Base-by-base conservation (phyloP, 306 rosid genomes). In the Prunus fruticosa region DNA sequence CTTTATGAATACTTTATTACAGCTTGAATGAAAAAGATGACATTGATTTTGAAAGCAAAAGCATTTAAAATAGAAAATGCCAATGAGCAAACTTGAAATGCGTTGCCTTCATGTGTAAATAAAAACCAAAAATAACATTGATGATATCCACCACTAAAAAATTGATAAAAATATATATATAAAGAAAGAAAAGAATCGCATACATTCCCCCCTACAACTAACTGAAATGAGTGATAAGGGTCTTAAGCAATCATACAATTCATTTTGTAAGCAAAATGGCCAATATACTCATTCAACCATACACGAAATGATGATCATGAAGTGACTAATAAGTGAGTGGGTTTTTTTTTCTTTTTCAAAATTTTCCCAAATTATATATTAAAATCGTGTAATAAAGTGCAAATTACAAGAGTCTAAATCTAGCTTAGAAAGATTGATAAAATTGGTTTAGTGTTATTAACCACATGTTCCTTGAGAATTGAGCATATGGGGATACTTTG, bases 201-300 rank as follows among this genome's bases (percentile, higher is more conserved):
- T 47, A 60, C n/a, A 66, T 72, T 23, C 49, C 34, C 38, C 32
- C 63, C 58, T 27, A 11, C 67, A 71, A 77, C 51, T 47, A 13
- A 60, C 11, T 69, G 79, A 71, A 81, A 78, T 78, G 83, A 78
- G 88, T 81, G 76, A 58, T 30, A 71, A n/a, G n/a, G n/a, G 58
- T 32, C 60, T 58, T n/a, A 38, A 74, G 67, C 14, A 70, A 74
- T 67, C 72, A 61, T 51, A 23, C 69, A 19, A 57, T 18, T 64
- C 53, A 62, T 69, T 78, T 41, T 71, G 7, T 57, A 47, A 61
- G 25, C 38, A 62, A 73, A 70, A 73, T 73, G 12, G 67, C 46
- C 69, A 23, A 38, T 28, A 52, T 53, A 71, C 32, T 14, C 74
- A 68, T 73, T 52, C 69, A 73, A 22, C n/a, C 32, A 71, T 22